These are phyloP conservation scores for Cicer yamashitae DNA, from an alignment of 306 rosid genomes.

Conservation along the genomic window DNA sequence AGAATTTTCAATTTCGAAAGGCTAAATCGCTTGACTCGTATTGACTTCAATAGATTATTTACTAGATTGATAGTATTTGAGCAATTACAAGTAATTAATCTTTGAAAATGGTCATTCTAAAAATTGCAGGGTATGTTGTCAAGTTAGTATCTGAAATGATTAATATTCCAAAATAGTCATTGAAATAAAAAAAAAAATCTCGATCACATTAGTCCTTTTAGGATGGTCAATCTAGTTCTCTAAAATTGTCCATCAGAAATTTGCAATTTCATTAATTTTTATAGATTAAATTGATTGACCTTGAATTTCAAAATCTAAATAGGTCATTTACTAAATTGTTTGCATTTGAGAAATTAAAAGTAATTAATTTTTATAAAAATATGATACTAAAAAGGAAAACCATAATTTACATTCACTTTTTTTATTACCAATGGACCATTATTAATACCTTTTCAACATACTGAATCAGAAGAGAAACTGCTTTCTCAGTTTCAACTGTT, in stretches of 20 bases:
- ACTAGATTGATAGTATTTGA: too few relatives aligned
- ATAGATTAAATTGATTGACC: not conserved
- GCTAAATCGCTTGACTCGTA: too few relatives aligned
- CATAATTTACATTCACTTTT: slow-evolving; percentile 35
- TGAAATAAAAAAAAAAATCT: not conserved
- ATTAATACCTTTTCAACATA: slow-evolving; percentile 67
- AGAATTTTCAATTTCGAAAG: not conserved
- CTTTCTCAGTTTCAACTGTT: slow-evolving; percentile 63
- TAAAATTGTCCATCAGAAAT: not conserved
- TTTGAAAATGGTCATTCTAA: too few relatives aligned
- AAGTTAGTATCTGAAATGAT: not conserved
- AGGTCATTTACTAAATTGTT: not conserved
- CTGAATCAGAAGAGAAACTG: slow-evolving; percentile 65
- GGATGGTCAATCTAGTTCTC: not conserved
- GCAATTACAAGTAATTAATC: too few relatives aligned
- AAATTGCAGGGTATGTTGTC: not conserved
- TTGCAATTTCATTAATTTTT: not conserved
- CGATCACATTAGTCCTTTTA: not conserved
- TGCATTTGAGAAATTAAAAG: slow-evolving; percentile 33
- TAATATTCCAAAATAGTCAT: not conserved
- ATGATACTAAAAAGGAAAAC: slow-evolving; percentile 37
- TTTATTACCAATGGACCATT: slow-evolving; percentile 49
- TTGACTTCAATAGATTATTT: too few relatives aligned
- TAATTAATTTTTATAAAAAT: slow-evolving; percentile 44
- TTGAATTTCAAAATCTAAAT: not conserved